phyloP scores from a whole-genome alignment of 202 grass and related monocot species.

The Musa balbisiana region DNA sequence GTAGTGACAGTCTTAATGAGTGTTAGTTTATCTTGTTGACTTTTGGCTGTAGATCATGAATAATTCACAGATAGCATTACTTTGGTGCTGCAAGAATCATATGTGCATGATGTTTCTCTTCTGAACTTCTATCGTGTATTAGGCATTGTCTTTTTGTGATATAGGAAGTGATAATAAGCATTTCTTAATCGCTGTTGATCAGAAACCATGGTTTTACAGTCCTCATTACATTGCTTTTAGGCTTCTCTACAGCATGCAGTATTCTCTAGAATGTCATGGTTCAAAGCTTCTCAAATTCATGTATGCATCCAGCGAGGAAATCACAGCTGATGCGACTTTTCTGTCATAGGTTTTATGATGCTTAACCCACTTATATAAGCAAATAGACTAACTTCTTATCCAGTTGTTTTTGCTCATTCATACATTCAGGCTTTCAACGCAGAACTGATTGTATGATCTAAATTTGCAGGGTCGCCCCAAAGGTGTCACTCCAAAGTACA shows the following conservation, averaged over 20 bases:
- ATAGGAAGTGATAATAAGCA: not conserved
- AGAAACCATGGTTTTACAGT: too few relatives aligned
- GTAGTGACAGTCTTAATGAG: too few relatives aligned
- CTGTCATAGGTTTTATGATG: too few relatives aligned
- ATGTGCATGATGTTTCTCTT: not conserved
- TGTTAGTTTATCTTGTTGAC: not conserved
- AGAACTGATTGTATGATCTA: not conserved
- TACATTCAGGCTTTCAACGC: not conserved
- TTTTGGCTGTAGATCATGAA: not conserved
- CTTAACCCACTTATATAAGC: too few relatives aligned
- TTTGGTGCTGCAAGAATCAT: not conserved
- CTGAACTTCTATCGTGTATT: not conserved
- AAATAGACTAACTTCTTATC: not conserved
- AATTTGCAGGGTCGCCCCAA: slow-evolving; percentile 78
- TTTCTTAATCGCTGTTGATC: not conserved
- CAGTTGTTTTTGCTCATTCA: not conserved
- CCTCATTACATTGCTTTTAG: not conserved
- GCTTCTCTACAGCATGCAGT: not conserved
- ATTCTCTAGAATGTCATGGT: not conserved
- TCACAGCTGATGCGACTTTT: too few relatives aligned
- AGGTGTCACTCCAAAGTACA: slow-evolving; percentile 88
- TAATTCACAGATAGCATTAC: too few relatives aligned
- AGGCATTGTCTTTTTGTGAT: not conserved
- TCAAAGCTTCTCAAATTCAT: not conserved
- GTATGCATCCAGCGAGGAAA: not conserved